These are phyloP conservation scores for Mollisiaceae sp. DNA, from an alignment of 2,329 filamentous ascomycete genomes.

Conservation along the genomic window DNA sequence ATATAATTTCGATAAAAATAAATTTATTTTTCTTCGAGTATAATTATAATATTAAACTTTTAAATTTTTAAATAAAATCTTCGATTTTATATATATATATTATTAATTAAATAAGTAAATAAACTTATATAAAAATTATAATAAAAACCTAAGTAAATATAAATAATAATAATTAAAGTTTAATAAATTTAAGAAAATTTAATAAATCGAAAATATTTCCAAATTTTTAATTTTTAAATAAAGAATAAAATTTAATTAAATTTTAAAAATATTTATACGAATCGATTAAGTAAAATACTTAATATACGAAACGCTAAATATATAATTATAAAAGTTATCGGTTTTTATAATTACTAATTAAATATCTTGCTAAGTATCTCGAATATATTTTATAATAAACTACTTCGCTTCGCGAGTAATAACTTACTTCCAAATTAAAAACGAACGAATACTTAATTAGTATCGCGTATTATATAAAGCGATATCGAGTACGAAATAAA, in stretches of 20 bases:
- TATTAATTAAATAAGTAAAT: background rate
- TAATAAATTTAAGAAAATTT: background rate
- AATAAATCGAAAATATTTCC: background rate
- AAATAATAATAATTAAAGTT: background rate
- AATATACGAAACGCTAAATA: background rate
- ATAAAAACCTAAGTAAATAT: background rate
- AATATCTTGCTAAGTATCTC: too few species aligned
- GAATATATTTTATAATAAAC: too few species aligned
- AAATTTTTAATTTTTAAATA: background rate
- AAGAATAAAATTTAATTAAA: background rate
- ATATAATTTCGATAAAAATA: background rate
- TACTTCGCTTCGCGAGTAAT: too few species aligned
- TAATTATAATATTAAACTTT: background rate
- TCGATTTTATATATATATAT: too few species aligned
- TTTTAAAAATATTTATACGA: background rate
- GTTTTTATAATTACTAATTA: too few species aligned
- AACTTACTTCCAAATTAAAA: too few species aligned
- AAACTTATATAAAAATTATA: background rate
- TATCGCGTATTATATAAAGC: too few species aligned
- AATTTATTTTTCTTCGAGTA: background rate
- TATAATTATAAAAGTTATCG: conserved; percentile 3
- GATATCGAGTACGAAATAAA: too few species aligned
- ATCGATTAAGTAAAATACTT: background rate
- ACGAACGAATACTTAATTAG: too few species aligned
- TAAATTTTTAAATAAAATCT: background rate